Base-by-base conservation (phyloP, 495 filamentous ascomycete species). In the Talaromyces proteolyticus region DNA sequence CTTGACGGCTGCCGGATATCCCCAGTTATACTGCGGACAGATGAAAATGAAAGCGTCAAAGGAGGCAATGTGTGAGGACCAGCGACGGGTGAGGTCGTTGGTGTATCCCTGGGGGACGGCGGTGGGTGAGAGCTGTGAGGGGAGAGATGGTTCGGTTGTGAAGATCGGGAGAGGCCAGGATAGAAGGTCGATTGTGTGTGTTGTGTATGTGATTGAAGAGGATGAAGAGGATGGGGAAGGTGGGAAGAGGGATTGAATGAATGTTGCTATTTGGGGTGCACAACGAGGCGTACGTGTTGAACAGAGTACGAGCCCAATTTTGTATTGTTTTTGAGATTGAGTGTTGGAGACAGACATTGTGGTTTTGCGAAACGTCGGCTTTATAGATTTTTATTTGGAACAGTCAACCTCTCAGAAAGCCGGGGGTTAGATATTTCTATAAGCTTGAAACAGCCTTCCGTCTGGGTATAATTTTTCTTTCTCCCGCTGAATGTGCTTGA, bases 31-130 rank as follows among this genome's bases (percentile, higher is more conserved):
- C 52, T 69, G 62, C 21, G 59, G 66, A 20, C 62, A 57, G 17
- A 78, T 62, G 34, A 81, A 67, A 25, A 79, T 58, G 57, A 79
- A 74, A 14, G 52, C 73, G 44, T 19, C 21, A 49, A 34, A 34
- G 29, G 29, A 34, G 4, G 29, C 29, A 14, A 34, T 34, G 4
- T 34, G 29, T 14, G 29, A 8, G 29, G 29, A 34, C 29, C 29
- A 34, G 29, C 8, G 8, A 14, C 29, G 29, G 2, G 29, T 34
- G 1, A 14, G 8, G 29, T 8, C 29, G 29, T 34, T 2, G 8
- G 29, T 34, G 29, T 34, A 34, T 2, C 8, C 29, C 8, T 1
- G 8, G 8, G 29, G 29, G 8, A 34, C 8, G 14, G 8, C 29
- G 14, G 29, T 10, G 4, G 29, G 8, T 2, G 29, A 14, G 8